phyloP scores from a whole-genome alignment of 1,284 basidiomycete genomes.

The Moesziomyces parantarcticus region DNA sequence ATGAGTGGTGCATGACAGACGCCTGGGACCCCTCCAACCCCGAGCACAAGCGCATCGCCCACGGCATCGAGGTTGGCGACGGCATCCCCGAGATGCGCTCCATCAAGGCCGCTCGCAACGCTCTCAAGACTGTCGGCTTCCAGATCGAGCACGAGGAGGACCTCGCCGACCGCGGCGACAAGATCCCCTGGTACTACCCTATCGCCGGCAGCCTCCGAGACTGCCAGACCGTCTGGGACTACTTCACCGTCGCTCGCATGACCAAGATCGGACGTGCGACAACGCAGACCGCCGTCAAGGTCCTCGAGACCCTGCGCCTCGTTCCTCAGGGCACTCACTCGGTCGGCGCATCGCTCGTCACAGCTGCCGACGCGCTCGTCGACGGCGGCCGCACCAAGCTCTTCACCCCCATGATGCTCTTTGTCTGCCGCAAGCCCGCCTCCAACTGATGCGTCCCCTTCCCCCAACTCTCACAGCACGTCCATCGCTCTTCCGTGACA shows the following conservation, averaged over 20 bases:
- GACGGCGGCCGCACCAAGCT: slow-evolving; percentile 88
- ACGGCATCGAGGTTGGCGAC: slow-evolving; percentile 81
- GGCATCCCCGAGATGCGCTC: slow-evolving; percentile 98
- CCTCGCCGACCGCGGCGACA: slow-evolving; percentile 83
- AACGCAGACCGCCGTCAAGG: slow-evolving; percentile 82
- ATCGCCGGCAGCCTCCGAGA: slow-evolving; percentile 91
- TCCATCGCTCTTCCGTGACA: background rate
- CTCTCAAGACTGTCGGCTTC: slow-evolving; percentile 87
- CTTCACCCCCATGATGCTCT: slow-evolving; percentile 67
- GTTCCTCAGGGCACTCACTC: slow-evolving; percentile 93
- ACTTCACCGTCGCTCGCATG: slow-evolving; percentile 72
- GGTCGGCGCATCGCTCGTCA: slow-evolving; percentile 88
- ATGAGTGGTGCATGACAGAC: slow-evolving; percentile 99
- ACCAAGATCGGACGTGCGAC: slow-evolving; percentile 86
- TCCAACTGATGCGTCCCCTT: slow-evolving; percentile 24
- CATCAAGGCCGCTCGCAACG: slow-evolving; percentile 78
- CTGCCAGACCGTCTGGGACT: slow-evolving; percentile 93
- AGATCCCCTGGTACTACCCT: slow-evolving; percentile 93
- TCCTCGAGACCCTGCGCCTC: slow-evolving; percentile 82
- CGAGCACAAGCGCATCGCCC: slow-evolving; percentile 88
- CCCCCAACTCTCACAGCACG: background rate
- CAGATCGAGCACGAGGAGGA: slow-evolving; percentile 92
- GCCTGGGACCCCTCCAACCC: slow-evolving; percentile 87
- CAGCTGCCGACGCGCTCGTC: slow-evolving; percentile 83
- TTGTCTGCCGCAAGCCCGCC: slow-evolving; percentile 40